These are phyloP conservation scores for Trichoderma breve DNA, from an alignment of 2,329 filamentous ascomycete species.

Conservation along the genomic window DNA sequence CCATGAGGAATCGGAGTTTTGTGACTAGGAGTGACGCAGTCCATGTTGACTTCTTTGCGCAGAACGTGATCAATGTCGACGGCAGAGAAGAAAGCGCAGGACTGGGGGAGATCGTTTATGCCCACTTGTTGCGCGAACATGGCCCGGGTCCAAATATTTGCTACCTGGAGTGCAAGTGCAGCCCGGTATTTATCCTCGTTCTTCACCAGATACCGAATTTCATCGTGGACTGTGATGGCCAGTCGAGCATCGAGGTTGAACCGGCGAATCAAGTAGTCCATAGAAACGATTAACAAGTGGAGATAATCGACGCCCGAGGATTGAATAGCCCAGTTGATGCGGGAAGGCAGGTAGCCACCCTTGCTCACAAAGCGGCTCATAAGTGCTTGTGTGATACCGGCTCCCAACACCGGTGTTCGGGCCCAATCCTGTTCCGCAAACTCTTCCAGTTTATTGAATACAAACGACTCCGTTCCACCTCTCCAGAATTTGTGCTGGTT, in stretches of 20 bases:
- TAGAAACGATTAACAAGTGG: conserved; percentile 85
- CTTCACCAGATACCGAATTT: conserved; percentile 90
- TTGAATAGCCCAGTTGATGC: conserved; percentile 99
- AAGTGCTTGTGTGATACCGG: conserved; percentile 92
- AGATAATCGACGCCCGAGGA: conserved; percentile 96
- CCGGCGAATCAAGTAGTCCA: conserved; percentile 87
- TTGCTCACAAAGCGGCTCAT: conserved; percentile 85
- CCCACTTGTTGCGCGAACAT: conserved; percentile 98
- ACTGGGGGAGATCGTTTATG: conserved; percentile 90
- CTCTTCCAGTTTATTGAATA: conserved; percentile 97
- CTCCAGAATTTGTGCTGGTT: conserved; percentile 84
- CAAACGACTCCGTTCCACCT: conserved; percentile 93
- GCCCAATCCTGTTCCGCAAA: conserved; percentile 94
- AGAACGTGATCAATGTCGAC: conserved; percentile 93
- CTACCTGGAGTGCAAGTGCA: conserved; percentile 88
- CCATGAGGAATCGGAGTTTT: conserved; percentile 74
- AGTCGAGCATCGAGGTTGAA: conserved; percentile 84
- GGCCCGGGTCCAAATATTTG: conserved; percentile 93
- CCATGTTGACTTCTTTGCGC: conserved; percentile 98
- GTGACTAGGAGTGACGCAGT: conserved; percentile 90
- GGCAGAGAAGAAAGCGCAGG: conserved; percentile 92
- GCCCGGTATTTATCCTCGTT: conserved; percentile 82
- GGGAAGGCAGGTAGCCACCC: conserved; percentile 88
- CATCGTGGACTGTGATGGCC: conserved; percentile 93
- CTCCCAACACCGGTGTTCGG: conserved; percentile 86